Percentiles rank a stretch among this genome's conserved stretches.
These are phyloP conservation scores for Camillea tinctor DNA, from an alignment of 2,329 filamentous ascomycete genomes.

Conservation along the genomic window DNA sequence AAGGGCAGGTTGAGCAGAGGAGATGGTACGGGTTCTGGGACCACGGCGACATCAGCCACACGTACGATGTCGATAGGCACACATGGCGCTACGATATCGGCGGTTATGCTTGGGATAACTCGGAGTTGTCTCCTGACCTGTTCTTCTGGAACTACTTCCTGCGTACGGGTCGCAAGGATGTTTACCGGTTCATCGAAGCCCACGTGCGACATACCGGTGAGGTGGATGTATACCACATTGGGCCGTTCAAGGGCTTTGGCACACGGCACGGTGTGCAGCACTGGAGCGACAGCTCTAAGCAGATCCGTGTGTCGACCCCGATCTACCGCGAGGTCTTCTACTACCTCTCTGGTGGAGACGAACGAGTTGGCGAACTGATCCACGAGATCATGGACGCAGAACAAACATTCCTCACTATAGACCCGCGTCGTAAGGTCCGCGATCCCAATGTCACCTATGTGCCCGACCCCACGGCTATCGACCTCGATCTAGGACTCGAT, in stretches of 20 bases:
- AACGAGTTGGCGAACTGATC: conserved; percentile 55
- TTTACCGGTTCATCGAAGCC: conserved; percentile 59
- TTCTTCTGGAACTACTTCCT: conserved; percentile 65
- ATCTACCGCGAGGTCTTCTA: conserved; percentile 58
- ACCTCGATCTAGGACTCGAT: conserved; percentile 57
- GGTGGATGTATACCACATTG: conserved; percentile 61
- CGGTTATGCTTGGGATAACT: conserved; percentile 65
- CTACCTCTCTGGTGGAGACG: conserved; percentile 56
- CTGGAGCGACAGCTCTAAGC: conserved; percentile 60
- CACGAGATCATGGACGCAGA: conserved; percentile 52
- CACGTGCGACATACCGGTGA: conserved; percentile 59
- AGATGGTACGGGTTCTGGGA: conserved; percentile 65
- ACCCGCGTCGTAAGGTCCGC: conserved; percentile 59
- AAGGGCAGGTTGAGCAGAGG: conserved; percentile 53
- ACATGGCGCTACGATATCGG: conserved; percentile 63
- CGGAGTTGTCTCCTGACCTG: conserved; percentile 60
- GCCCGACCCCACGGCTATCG: conserved; percentile 42
- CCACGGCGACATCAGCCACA: conserved; percentile 62
- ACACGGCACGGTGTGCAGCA: conserved; percentile 64
- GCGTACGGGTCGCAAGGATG: conserved; percentile 54
- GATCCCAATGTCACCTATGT: conserved; percentile 44
- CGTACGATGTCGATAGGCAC: conserved; percentile 58
- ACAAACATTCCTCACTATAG: conserved; percentile 51
- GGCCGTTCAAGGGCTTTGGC: conserved; percentile 57
- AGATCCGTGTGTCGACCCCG: conserved; percentile 58